These are phyloP conservation scores for Ceratonia siliqua DNA, from an alignment of 306 rosid genomes.

Conservation along the genomic window DNA sequence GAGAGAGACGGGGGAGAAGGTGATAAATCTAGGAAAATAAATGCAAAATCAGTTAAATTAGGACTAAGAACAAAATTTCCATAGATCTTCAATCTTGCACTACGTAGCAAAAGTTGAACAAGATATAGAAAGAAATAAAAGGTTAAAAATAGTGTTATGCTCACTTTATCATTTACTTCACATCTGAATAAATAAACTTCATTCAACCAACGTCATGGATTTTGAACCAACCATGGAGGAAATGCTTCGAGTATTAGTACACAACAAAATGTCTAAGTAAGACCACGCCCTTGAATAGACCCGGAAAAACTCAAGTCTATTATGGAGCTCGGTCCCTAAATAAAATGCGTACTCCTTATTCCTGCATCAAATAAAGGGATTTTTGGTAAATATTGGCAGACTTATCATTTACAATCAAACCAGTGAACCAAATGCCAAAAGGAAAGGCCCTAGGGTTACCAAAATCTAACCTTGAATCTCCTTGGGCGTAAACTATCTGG, in stretches of 20 bases:
- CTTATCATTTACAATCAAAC: conserved; percentile 4
- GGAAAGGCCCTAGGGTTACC: background rate
- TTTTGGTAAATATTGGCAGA: conserved; percentile 25
- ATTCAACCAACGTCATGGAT: background rate
- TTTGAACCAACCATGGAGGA: conserved; percentile 3
- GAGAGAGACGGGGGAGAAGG: too few species aligned
- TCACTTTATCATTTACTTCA: background rate
- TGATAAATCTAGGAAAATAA: background rate
- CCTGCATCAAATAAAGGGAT: conserved; percentile 51
- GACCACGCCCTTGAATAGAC: conserved; percentile 8
- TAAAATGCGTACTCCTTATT: conserved; percentile 37
- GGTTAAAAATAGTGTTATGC: background rate
- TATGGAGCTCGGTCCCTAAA: conserved; percentile 22
- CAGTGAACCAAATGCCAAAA: conserved; percentile 14
- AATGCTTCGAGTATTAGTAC: conserved; percentile 7
- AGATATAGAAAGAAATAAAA: background rate
- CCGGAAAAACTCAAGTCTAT: conserved; percentile 3
- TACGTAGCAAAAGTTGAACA: background rate
- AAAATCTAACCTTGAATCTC: conserved; percentile 78
- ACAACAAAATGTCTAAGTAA: conserved; percentile 1
- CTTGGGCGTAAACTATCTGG: conserved; percentile 66
- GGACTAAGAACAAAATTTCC: background rate
- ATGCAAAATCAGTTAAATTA: background rate
- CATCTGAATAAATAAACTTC: background rate
- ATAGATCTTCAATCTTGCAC: background rate